Evolutionary conservation across 371 early-diverging fungal genomes (phyloP).

Genomic region (Mortierella sp.): DNA sequence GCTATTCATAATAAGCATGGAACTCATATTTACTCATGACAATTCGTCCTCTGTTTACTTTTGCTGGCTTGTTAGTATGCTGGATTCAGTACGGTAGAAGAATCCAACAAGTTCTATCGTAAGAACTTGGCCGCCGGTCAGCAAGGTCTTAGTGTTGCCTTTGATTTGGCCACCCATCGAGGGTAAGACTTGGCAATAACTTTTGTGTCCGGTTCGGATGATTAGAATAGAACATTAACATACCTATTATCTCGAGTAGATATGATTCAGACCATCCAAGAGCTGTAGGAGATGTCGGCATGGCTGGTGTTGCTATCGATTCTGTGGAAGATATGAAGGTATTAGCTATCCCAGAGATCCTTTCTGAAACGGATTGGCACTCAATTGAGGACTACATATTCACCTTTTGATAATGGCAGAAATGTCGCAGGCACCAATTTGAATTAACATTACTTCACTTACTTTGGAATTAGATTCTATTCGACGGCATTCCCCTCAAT

Average conservation of each 20-base stretch:
- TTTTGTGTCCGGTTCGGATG: too few relatives aligned
- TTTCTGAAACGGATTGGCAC: too few relatives aligned
- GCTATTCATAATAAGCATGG: too few relatives aligned
- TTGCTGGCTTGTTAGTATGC: too few relatives aligned
- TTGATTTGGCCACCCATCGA: conserved; percentile 89
- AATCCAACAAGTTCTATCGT: conserved; percentile 86
- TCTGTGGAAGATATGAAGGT: conserved; percentile 92
- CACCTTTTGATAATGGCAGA: too few relatives aligned
- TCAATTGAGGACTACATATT: too few relatives aligned
- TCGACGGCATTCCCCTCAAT: conserved; percentile 87
- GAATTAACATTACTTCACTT: neutral
- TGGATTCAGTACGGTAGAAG: conserved; percentile 91
- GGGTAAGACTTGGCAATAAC: conserved; percentile 63
- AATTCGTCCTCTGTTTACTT: neutral
- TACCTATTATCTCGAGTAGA: conserved; percentile 28
- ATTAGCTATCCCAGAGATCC: neutral
- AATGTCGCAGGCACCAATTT: neutral
- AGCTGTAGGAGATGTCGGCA: conserved; percentile 89
- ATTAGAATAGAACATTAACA: neutral
- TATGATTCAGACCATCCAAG: conserved; percentile 91
- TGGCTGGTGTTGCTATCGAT: conserved; percentile 94
- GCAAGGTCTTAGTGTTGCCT: conserved; percentile 87
- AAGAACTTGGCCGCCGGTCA: conserved; percentile 90
- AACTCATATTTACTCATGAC: too few relatives aligned
- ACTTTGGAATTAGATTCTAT: conserved; percentile 67